Conservation (phyloP, 139 green algal species). For the Chlorokybus atmophyticus region DNA sequence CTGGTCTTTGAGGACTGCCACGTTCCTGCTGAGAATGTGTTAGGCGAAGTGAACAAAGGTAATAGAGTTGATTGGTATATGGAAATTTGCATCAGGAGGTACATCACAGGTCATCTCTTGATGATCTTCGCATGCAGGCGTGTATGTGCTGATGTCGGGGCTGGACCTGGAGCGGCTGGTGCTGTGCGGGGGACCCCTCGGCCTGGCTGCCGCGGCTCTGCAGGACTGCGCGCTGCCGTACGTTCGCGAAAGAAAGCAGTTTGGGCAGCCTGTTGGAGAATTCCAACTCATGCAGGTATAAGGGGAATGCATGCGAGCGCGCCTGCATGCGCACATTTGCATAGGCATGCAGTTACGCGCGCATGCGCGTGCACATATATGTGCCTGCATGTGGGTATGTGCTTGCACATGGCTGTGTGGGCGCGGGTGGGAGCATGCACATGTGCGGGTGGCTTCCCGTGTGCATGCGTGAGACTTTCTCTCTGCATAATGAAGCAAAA, state of each 20-base stretch:
- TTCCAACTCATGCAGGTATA: constrained; percentile 64
- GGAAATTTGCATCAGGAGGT: not conserved
- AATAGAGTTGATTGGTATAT: not conserved
- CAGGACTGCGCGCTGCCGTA: constrained; percentile 76
- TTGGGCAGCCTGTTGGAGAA: constrained; percentile 66
- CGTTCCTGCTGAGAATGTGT: constrained; percentile 68
- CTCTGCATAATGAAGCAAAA: too few relatives aligned
- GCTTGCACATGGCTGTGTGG: too few relatives aligned
- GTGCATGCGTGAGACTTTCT: too few relatives aligned
- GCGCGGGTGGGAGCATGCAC: too few relatives aligned
- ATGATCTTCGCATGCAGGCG: constrained; percentile 30
- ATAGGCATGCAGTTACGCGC: too few relatives aligned
- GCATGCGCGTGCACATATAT: too few relatives aligned
- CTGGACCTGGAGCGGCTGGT: constrained; percentile 85
- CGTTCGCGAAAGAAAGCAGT: constrained; percentile 64
- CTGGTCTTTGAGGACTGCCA: constrained; percentile 84
- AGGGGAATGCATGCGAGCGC: too few relatives aligned
- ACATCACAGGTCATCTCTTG: too few relatives aligned
- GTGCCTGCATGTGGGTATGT: too few relatives aligned
- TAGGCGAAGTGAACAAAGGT: constrained; percentile 53
- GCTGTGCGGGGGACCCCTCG: constrained; percentile 67
- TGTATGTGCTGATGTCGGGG: constrained; percentile 75
- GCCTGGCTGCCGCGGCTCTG: constrained; percentile 64
- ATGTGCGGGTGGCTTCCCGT: too few relatives aligned
- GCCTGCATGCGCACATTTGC: not conserved